phyloP scores from a whole-genome alignment of 805 yeast genomes.

The Hyphopichia homilentoma region DNA sequence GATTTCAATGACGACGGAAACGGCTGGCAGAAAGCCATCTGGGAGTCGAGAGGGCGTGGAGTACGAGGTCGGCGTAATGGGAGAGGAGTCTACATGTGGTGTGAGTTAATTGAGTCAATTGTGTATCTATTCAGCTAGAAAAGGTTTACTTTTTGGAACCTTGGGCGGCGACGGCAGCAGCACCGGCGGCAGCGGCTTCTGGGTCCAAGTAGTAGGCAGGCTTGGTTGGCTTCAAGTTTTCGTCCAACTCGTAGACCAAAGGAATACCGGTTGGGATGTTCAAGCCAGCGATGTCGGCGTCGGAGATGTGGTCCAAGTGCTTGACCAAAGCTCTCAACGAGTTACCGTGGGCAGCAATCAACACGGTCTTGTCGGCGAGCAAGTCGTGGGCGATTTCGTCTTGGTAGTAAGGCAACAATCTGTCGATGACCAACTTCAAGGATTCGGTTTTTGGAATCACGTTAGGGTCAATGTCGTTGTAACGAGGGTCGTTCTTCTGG shows the following conservation, averaged over 20 bases:
- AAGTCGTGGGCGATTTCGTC: conserved; percentile 84
- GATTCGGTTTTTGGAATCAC: conserved; percentile 94
- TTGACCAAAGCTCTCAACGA: conserved; percentile 94
- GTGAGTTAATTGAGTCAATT: too few species aligned
- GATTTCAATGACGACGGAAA: too few species aligned
- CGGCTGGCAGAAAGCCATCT: too few species aligned
- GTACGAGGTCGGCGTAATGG: too few species aligned
- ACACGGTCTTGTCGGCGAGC: conserved; percentile 82
- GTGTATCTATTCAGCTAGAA: too few species aligned
- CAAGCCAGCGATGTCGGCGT: conserved; percentile 86
- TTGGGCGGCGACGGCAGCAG: conserved; percentile 98
- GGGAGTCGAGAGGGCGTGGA: too few species aligned
- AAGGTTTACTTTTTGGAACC: conserved; percentile 48
- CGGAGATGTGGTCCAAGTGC: conserved; percentile 91
- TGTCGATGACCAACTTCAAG: conserved; percentile 88
- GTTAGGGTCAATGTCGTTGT: conserved; percentile 76
- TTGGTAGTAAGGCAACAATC: conserved; percentile 96
- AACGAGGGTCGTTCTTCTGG: conserved; percentile 83
- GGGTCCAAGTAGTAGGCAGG: conserved; percentile 97
- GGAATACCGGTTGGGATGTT: conserved; percentile 99
- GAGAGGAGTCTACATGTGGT: too few species aligned
- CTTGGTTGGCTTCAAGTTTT: conserved; percentile 81
- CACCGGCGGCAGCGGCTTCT: conserved; percentile 99
- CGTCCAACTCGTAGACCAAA: conserved; percentile 92
- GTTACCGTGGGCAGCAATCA: conserved; percentile 97